Base-by-base conservation (phyloP, 768 basidiomycete genomes). In the Xerocomus potaroensis region DNA sequence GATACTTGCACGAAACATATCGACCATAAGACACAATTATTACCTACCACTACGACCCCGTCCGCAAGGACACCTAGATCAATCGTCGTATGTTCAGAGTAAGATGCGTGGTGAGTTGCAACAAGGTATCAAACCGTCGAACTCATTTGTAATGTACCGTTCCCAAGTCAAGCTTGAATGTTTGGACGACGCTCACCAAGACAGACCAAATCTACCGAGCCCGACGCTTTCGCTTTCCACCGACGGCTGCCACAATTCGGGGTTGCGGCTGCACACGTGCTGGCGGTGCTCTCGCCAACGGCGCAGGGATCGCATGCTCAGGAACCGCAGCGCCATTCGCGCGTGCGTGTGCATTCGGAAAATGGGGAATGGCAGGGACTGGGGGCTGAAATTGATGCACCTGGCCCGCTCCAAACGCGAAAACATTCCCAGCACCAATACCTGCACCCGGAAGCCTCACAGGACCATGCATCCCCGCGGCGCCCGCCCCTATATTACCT, bases 371-470 rank as follows among this genome's bases (percentile, higher is more conserved):
- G n/a, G 15, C 44, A 5, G 4, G 1, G 2, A 19, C 32, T 1
- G 30, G 49, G 4, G 41, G 22, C 5, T 18, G 34, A 10, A 61
- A 61, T 23, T 21, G 49, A 9, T 60, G 50, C 5, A 9, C 41
- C 3, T 51, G 49, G 8, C 43, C 60, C 1, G 45, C 44, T 9
- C 60, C 60, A n/a, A 61, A 61, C 48, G 42, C 11, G 16, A 48
- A 61, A 1, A 14, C 39, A 15, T 50, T 38, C 26, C 42, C 41
- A 5, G 6, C 26, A 2, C 16, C 39, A 6, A 15, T 26, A 3
- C 41, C 36, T 8, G 19, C 9, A 15, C 34, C 33, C 12, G 29
- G 18, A 26, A 11, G 37, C 35, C 35, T 36, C 10, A 15, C 29
- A 3, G 8, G 14, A 12, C 1, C 30, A 23, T 22, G 15, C 31